Conservation (phyloP, 2,329 filamentous ascomycete genomes). For the Arthroderma sp. region DNA sequence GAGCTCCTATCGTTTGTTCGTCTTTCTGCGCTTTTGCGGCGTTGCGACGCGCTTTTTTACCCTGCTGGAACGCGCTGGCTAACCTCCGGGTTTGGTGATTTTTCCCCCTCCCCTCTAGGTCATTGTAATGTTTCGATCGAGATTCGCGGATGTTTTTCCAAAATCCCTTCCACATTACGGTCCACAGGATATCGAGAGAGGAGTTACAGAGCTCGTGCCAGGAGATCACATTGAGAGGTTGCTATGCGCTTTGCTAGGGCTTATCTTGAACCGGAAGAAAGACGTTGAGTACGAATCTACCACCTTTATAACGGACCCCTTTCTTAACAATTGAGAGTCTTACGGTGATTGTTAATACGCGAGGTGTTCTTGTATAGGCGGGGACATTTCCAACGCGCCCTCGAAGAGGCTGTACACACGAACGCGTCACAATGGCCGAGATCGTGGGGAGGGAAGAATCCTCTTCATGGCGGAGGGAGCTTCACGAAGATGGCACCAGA, state of each 20-base stretch:
- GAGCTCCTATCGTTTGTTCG: neutral
- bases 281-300: constrained; percentile 73
- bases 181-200: constrained; percentile 86
- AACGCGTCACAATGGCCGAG: constrained; percentile 81
- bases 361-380: constrained; percentile 44
- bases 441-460: constrained; percentile 71
- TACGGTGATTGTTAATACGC: constrained; percentile 1
- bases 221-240: constrained; percentile 78
- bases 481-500: constrained; percentile 73
- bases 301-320: constrained; percentile 7
- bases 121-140: constrained; percentile 93
- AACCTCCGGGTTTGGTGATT: constrained; percentile 14
- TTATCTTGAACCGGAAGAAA: constrained; percentile 94
- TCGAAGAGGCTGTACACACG: constrained; percentile 80
- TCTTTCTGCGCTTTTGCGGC: neutral
- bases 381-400: constrained; percentile 80
- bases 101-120: constrained; percentile 45
- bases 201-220: constrained; percentile 62
- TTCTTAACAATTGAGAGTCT: neutral
- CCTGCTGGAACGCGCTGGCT: constrained; percentile 18
- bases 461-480: constrained; percentile 62
- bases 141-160: constrained; percentile 80
- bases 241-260: constrained; percentile 72
- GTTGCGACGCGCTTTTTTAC: neutral
- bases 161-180: constrained; percentile 80